Conservation (phyloP, 2,329 filamentous ascomycete genomes). For the Pezicula carpinea region DNA sequence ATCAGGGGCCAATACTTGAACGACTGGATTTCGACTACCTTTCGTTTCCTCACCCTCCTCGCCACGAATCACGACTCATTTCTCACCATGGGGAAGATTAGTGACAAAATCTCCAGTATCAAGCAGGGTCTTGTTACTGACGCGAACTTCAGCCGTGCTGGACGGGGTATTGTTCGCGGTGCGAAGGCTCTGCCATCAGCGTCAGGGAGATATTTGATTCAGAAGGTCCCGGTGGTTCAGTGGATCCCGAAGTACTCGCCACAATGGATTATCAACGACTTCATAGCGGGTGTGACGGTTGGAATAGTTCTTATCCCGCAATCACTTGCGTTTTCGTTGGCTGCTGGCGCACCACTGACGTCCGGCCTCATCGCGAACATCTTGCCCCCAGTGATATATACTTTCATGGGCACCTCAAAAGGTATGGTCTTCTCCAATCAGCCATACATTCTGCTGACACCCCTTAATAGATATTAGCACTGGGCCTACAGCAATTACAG, state of each 20-base stretch:
- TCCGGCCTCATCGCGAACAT: conserved; percentile 56
- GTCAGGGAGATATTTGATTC: conserved; percentile 49
- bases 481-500: conserved; percentile 61
- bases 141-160: conserved; percentile 12
- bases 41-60: not conserved
- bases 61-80: not conserved
- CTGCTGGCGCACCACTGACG: conserved; percentile 56
- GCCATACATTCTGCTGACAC: conserved; percentile 18
- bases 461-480: conserved; percentile 45
- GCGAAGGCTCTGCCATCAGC: conserved; percentile 29
- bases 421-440: conserved; percentile 31
- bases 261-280: conserved; percentile 56
- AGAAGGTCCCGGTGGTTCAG: conserved; percentile 55
- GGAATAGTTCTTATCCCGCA: conserved; percentile 58
- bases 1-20: too few relatives aligned
- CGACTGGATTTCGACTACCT: not conserved
- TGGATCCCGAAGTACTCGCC: conserved; percentile 59
- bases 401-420: conserved; percentile 58
- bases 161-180: conserved; percentile 8
- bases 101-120: not conserved
- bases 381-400: conserved; percentile 51
- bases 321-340: conserved; percentile 54
- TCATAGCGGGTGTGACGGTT: conserved; percentile 56
- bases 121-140: conserved; percentile 3
- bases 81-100: conserved; percentile 1